A percentile compares a stretch with the other conserved stretches of the same genome.
Conservation (phyloP, 139 green algal genomes). For the Nannochloris sp. region DNA sequence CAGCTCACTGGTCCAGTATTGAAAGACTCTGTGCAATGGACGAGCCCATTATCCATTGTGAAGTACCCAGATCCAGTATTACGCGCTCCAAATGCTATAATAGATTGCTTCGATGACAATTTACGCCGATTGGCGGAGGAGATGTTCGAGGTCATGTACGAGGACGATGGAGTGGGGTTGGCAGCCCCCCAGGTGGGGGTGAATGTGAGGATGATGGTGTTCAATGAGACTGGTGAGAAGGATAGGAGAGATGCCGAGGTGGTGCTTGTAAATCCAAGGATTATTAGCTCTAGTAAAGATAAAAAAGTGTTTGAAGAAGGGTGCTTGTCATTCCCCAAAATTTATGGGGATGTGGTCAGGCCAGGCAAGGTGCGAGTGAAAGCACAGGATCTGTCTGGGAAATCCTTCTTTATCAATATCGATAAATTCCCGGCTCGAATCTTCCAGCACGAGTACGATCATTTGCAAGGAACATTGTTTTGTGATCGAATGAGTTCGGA, state of each 20-base stretch:
- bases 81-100: conserved; percentile 66
- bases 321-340: conserved; percentile 78
- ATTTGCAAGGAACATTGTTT: conserved; percentile 83
- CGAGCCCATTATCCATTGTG: conserved; percentile 62
- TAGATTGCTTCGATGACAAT: conserved; percentile 68
- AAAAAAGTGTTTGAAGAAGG: conserved; percentile 63
- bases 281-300: conserved; percentile 52
- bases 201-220: conserved; percentile 97
- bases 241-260: conserved; percentile 54
- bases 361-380: conserved; percentile 65
- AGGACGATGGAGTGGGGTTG: conserved; percentile 92
- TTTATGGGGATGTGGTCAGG: conserved; percentile 67
- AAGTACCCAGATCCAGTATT: conserved; percentile 88
- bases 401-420: conserved; percentile 37
- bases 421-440: conserved; percentile 76
- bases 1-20: conserved; percentile 22
- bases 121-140: conserved; percentile 68
- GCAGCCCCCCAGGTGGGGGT: conserved; percentile 94
- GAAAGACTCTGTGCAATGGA: conserved; percentile 50
- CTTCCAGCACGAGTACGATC: conserved; percentile 99
- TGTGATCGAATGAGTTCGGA: conserved; percentile 66
- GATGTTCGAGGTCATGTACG: conserved; percentile 96
- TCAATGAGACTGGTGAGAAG: conserved; percentile 71
- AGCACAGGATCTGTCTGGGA: conserved; percentile 72
- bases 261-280: conserved; percentile 89